Conservation (phyloP, 768 basidiomycete species). For the Boletus pseudo-olivaceus region DNA sequence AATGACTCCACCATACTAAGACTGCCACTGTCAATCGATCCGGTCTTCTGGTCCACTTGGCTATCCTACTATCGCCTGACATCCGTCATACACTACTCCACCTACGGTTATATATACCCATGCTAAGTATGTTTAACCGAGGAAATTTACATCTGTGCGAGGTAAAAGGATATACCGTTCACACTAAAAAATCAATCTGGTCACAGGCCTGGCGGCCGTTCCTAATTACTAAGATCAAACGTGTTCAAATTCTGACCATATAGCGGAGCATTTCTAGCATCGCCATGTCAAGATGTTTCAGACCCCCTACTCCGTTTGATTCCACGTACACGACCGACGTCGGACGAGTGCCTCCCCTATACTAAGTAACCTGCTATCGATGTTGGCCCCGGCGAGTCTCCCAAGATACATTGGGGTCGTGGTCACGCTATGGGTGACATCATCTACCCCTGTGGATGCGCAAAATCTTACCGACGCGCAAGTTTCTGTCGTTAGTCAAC, state of each 20-base stretch:
- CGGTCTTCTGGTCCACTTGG: neutral
- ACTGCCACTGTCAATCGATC: neutral
- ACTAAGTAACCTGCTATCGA: neutral
- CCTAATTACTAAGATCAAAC: neutral
- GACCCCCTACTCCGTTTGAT: too few species aligned
- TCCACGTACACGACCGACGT: neutral
- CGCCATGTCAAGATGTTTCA: neutral
- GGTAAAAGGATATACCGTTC: too few species aligned
- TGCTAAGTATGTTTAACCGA: neutral
- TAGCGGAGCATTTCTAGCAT: neutral
- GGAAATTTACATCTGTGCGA: too few species aligned
- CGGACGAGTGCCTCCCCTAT: neutral
- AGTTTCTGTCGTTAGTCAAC: conserved; percentile 33
- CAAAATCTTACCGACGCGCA: conserved; percentile 37
- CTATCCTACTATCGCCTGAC: neutral
- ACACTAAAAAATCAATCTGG: too few species aligned
- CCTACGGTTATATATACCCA: neutral
- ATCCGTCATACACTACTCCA: neutral
- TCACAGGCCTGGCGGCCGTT: neutral
- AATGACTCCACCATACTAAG: too few species aligned
- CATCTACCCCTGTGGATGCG: conserved; percentile 11
- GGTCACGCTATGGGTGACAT: conserved; percentile 3
- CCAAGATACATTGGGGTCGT: neutral
- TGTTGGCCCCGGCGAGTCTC: neutral
- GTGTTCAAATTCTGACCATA: neutral